Base-by-base conservation (phyloP, 139 green algal genomes). In the Coccomyxa sp. region DNA sequence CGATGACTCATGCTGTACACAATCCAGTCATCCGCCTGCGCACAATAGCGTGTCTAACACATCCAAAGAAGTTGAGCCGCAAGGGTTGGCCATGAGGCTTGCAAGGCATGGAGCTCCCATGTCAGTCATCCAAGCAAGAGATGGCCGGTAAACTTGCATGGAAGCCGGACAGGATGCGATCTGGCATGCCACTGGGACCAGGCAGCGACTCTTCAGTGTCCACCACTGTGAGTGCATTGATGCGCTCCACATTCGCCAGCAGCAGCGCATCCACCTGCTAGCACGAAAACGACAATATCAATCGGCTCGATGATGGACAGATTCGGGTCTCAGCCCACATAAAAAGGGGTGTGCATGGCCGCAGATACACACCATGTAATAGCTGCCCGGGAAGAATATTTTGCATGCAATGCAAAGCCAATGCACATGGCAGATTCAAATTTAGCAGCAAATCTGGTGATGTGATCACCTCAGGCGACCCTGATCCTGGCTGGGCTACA, bases 21-120 rank as follows among this genome's bases (percentile, higher is more conserved):
- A 13, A 82, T n/a, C 16, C 32, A 82, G 58, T 82, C 79, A n/a
- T 66, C 57, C 11, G 58, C 58, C 79, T 82, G 79, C 21, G 17
- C 31, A 80, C 21, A 23, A 1, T 10, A 30, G 66, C 66, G 23
- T 10, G 9, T 30, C 71, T 10, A 77, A 51, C 23, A 77, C n/a
- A 10, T 10, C 28, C 14, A 12, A 10, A 38, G n/a, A 18, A 51
- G 1, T 31, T 77, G 25, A 30, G 27, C 28, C 23, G 27, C 71
- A 18, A 15, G 71, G 71, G 23, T 38, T 38, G 71, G 21, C 4
- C 63, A 71, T 28, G 21, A 38, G 21, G 27, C 28, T 77, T 77
- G 25, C 71, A 30, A 32, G n/a, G 4, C 14, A 77, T n/a, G 21
- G 14, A 10, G 71, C 71, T 77, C 12, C 10, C 27, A 38, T 45